These are phyloP conservation scores for Podospora australis DNA, from an alignment of 495 filamentous ascomycete genomes.

Conservation along the genomic window DNA sequence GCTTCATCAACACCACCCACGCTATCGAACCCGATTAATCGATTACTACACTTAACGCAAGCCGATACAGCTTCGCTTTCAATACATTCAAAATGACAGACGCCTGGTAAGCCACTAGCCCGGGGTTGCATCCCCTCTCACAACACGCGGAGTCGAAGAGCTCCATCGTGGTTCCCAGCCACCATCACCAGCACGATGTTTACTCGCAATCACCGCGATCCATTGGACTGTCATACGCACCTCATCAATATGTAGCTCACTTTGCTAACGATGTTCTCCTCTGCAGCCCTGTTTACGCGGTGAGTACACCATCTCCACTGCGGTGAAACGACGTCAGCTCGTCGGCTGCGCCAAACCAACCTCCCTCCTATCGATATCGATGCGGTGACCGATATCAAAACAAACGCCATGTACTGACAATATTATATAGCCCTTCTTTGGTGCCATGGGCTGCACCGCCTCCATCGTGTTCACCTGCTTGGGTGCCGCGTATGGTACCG, in stretches of 20 bases:
- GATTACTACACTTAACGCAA: slow-evolving; percentile 11
- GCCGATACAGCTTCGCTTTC: slow-evolving; percentile 25
- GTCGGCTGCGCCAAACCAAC: slow-evolving; percentile 3
- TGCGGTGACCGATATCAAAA: slow-evolving; percentile 11
- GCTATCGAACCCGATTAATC: slow-evolving; percentile 7
- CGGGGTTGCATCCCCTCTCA: slow-evolving; percentile 5
- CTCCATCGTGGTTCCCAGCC: slow-evolving; percentile 15
- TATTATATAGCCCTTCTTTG: slow-evolving; percentile 81
- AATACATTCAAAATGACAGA: slow-evolving; percentile 38
- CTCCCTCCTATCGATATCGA: slow-evolving; percentile 7
- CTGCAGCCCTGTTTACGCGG: slow-evolving; percentile 92
- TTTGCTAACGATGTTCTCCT: slow-evolving; percentile 19
- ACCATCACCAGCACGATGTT: slow-evolving; percentile 19
- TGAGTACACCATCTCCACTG: slow-evolving; percentile 53
- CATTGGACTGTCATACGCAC: background rate
- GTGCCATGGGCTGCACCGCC: slow-evolving; percentile 97
- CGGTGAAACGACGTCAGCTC: slow-evolving; percentile 3
- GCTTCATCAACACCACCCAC: slow-evolving; percentile 15
- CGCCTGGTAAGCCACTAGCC: slow-evolving; percentile 35
- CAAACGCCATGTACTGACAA: slow-evolving; percentile 6
- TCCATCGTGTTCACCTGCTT: slow-evolving; percentile 99
- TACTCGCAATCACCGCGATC: slow-evolving; percentile 1
- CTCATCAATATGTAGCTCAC: background rate
- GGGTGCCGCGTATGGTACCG: slow-evolving; percentile 95
- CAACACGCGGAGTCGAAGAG: slow-evolving; percentile 18